Percentiles rank a stretch among this genome's conserved stretches.
These are phyloP conservation scores for Asterochloris sp. DNA, from an alignment of 139 green algal species.

Conservation along the genomic window DNA sequence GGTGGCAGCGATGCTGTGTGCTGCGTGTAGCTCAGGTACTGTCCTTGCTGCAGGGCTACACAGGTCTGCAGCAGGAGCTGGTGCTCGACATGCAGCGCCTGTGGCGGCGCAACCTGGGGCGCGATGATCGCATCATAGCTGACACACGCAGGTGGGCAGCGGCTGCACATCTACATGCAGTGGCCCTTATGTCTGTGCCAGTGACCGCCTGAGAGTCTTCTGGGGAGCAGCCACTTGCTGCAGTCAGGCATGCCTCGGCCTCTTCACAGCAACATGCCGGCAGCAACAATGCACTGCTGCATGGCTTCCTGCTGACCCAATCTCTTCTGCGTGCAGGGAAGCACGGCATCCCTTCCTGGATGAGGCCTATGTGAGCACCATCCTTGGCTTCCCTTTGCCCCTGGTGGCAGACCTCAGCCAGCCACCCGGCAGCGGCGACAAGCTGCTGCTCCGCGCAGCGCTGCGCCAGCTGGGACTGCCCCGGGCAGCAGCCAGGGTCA, in stretches of 20 bases:
- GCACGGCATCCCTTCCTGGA: slow-evolving; percentile 89
- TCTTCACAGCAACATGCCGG: no score
- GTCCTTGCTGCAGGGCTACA: slow-evolving; percentile 22
- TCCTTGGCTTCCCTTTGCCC: slow-evolving; percentile 51
- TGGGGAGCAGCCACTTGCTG: no score
- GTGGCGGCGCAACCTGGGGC: slow-evolving; percentile 89
- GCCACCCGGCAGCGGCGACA: slow-evolving; percentile 77
- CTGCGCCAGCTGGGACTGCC: slow-evolving; percentile 61
- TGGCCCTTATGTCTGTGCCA: no score
- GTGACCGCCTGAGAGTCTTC: no score
- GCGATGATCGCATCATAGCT: slow-evolving; percentile 84
- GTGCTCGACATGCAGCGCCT: slow-evolving; percentile 77
- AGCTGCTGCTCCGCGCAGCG: slow-evolving; percentile 71
- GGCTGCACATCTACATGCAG: no score
- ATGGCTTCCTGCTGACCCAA: no score
- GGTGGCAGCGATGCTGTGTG: no score
- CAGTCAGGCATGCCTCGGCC: no score
- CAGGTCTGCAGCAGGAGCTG: slow-evolving; percentile 65
- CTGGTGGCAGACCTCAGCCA: slow-evolving; percentile 43
- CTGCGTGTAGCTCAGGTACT: not conserved
- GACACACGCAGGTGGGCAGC: slow-evolving; percentile 14
- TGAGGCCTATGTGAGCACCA: slow-evolving; percentile 63
- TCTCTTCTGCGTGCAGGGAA: slow-evolving; percentile 42
- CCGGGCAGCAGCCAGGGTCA: slow-evolving; percentile 58
- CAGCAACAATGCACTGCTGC: no score